Evolutionary conservation across 768 basidiomycete genomes (phyloP), one percentile per base, ranked within the genome.

Genomic region (Leccinum variicolor): DNA sequence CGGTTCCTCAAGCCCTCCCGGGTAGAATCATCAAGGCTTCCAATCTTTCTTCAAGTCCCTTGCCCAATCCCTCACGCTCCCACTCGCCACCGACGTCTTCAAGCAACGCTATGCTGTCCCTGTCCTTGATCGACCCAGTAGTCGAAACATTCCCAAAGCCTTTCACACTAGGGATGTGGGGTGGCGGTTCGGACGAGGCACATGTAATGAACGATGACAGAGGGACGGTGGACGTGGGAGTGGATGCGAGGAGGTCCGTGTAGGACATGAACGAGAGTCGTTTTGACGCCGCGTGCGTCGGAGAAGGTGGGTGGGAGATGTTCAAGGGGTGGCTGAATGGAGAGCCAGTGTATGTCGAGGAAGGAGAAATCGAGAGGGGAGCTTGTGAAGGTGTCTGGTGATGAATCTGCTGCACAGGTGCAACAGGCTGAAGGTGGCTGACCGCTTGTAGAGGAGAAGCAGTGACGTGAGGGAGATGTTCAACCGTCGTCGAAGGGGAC

Each of bases 241-340:
- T 84, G 0, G 87, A 89, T 0, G 87, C 76, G 43, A 95, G 83
- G 3, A 95, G 80, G 71, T 95, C 93, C 26, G 87, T 82, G 71
- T 94, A 94, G 4, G 92, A 90, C 74, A 95, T 82, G 78, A 94
- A 96, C 0, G 92, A 94, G 11, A 93, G 82, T 2, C 91, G 86
- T 64, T 93, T 92, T 28, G 77, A 75, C 78, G 71, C 62, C 2
- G 10, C 62, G 53, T 79, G 76, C 1, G 78, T 76, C 6, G 84
- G 80, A 11, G 82, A 82, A 19, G 82, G 77, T 9, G 77, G 76
- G 33, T 67, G 70, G 41, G 69, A 68, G 47, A 69, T 52, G 31
- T 63, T 66, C 55, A 66, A 56, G 33, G 66, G 64, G 23, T 59
- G 58, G 10, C 31, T 43, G 45, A 54, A 73, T 2, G 72, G 70